Evolutionary conservation across 768 basidiomycete genomes (phyloP).

Genomic region (Lentinula aciculospora): DNA sequence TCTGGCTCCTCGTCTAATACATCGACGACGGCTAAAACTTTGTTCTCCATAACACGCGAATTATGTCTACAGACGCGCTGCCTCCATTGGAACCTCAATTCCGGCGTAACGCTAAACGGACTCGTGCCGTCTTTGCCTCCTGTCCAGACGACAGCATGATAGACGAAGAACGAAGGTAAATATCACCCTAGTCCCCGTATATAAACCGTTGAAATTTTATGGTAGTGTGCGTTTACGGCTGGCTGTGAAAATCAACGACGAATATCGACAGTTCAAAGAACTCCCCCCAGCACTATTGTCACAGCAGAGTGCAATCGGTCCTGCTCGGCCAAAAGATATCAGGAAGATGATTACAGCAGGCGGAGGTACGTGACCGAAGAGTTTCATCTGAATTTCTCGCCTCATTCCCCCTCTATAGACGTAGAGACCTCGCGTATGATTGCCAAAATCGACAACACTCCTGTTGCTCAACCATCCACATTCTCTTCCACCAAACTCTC

Average conservation of each 20-base stretch:
- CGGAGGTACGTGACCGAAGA: conserved; percentile 33
- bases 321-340: conserved; percentile 60
- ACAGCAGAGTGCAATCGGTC: conserved; percentile 79
- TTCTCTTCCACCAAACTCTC: conserved; percentile 69
- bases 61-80: conserved; percentile 43
- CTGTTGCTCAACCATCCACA: conserved; percentile 61
- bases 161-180: conserved; percentile 73
- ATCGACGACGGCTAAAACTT: conserved; percentile 1
- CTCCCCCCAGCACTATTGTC: conserved; percentile 76
- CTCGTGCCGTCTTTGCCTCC: conserved; percentile 63
- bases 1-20: too few relatives aligned
- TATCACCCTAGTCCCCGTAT: conserved; percentile 10
- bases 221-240: conserved; percentile 65
- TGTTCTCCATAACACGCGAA: not conserved
- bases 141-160: conserved; percentile 51
- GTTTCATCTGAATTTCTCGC: too few relatives aligned
- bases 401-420: conserved; percentile 11
- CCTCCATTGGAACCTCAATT: conserved; percentile 66
- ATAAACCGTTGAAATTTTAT: not conserved
- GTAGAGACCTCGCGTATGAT: conserved; percentile 62
- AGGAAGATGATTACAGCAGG: conserved; percentile 72
- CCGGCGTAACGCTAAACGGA: conserved; percentile 61
- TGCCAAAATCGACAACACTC: conserved; percentile 70
- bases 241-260: conserved; percentile 82
- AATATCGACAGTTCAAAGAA: conserved; percentile 82